These are phyloP conservation scores for Cladosporium austrohemisphaericum DNA, from an alignment of 2,329 filamentous ascomycete species.

Conservation along the genomic window DNA sequence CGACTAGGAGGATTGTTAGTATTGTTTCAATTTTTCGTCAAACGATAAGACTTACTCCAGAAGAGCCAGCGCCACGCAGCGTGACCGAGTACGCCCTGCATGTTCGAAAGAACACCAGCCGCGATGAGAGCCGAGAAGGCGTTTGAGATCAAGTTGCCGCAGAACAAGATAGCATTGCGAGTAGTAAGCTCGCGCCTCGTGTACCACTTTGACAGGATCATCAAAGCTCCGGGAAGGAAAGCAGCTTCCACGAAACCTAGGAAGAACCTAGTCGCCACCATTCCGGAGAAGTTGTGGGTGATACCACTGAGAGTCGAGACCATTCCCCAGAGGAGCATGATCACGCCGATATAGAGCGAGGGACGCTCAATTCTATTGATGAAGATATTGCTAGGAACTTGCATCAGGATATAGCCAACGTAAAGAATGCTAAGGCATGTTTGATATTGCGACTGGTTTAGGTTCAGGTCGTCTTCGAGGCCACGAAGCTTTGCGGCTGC, in stretches of 20 bases:
- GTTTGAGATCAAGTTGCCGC: slow-evolving; percentile 47
- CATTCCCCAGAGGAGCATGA: slow-evolving; percentile 36
- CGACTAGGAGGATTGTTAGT: slow-evolving; percentile 38
- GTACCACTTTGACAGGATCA: slow-evolving; percentile 48
- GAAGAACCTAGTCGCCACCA: slow-evolving; percentile 38
- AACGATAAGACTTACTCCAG: slow-evolving; percentile 11
- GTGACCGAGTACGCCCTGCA: slow-evolving; percentile 57
- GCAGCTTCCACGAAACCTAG: slow-evolving; percentile 46
- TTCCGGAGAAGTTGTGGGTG: slow-evolving; percentile 33
- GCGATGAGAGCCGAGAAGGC: slow-evolving; percentile 54
- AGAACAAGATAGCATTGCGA: slow-evolving; percentile 50
- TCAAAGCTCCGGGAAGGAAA: slow-evolving; percentile 41
- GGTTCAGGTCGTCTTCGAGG: slow-evolving; percentile 57
- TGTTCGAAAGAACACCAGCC: slow-evolving; percentile 60
- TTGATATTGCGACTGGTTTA: slow-evolving; percentile 54
- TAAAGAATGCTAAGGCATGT: slow-evolving; percentile 44
- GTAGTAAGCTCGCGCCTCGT: slow-evolving; percentile 51
- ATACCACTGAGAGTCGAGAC: slow-evolving; percentile 33
- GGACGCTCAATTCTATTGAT: slow-evolving; percentile 34
- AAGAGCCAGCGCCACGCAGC: slow-evolving; percentile 51
- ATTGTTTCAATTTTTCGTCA: neutral
- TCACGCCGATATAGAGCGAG: slow-evolving; percentile 29
- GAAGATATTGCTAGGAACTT: slow-evolving; percentile 37
- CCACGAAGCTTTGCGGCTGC: slow-evolving; percentile 63
- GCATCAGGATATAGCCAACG: slow-evolving; percentile 37